Evolutionary conservation across 1,284 basidiomycete genomes (phyloP), one percentile per base, ranked within the genome.

Genomic region (Boletellus deceptivus): DNA sequence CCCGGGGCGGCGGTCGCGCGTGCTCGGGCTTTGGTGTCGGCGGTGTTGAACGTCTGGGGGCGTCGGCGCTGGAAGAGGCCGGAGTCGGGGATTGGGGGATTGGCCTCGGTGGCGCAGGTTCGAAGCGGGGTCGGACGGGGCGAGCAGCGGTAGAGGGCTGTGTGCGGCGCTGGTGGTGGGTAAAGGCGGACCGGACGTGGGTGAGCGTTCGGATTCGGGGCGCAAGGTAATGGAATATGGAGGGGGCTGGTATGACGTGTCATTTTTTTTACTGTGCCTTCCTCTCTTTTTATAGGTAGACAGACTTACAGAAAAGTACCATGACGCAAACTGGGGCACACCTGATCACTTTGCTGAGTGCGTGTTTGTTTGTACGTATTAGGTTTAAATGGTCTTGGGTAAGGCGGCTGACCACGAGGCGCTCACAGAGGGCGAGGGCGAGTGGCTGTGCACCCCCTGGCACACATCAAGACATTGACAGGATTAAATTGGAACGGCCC

Each of bases 281-380:
- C 6, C 6, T 17, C 24, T 18, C 24, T 11, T 14, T 25, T 44
- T 35, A 7, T 17, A 20, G 25, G 13, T 16, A 10, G 20, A 35
- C 5, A 31, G n/a, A 50, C 60, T 53, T 31, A 57, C 60, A 22
- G 42, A 55, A 25, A 2, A 45, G 35, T 7, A 31, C 43, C 53
- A 56, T 62, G 25, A 14, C 31, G 10, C 9, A 3, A n/a, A 11
- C 14, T 25, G 42, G 29, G 9, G 29, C 29, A 24, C 16, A 18
- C 17, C 36, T 10, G 10, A 29, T 3, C 29, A n/a, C 29, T 10
- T 13, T 13, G 29, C 29, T 13, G 29, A 31, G 29, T 31, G 43
- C 22, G 35, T 35, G 50, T 63, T 59, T 65, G 65, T 65, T 65
- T 65, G 59, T 44, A 8, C 9, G 31, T 68, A 46, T 67, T 65